These are phyloP conservation scores for Botrytis elliptica DNA, from an alignment of 2,329 filamentous ascomycete genomes.

Conservation along the genomic window DNA sequence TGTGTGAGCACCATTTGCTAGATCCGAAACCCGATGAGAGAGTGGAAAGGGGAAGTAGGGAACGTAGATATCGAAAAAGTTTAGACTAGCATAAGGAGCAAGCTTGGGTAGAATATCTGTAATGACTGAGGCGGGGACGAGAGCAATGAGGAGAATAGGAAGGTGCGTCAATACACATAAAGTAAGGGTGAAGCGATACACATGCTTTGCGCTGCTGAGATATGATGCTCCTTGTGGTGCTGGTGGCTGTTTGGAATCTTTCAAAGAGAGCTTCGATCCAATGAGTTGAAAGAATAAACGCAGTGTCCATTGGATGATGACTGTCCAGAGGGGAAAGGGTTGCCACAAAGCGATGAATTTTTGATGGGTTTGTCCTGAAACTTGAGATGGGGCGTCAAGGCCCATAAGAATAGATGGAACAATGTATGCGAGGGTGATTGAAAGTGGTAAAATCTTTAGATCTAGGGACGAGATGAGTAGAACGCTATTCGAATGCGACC, in stretches of 20 bases:
- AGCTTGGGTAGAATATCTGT: constrained; percentile 40
- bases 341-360: constrained; percentile 51
- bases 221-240: constrained; percentile 30
- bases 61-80: constrained; percentile 43
- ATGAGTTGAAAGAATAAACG: constrained; percentile 16
- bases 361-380: constrained; percentile 47
- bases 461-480: constrained; percentile 36
- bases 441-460: constrained; percentile 41
- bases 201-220: constrained; percentile 28
- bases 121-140: constrained; percentile 42
- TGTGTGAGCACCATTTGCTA: constrained; percentile 43
- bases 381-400: constrained; percentile 43
- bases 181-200: constrained; percentile 42
- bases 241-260: constrained; percentile 31
- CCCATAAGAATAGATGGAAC: constrained; percentile 46
- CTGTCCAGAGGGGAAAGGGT: constrained; percentile 49
- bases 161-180: constrained; percentile 44
- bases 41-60: constrained; percentile 40
- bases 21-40: constrained; percentile 22
- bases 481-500: constrained; percentile 38
- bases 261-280: constrained; percentile 25
- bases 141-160: constrained; percentile 43
- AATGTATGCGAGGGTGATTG: constrained; percentile 46
- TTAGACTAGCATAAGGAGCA: constrained; percentile 36
- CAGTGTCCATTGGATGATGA: constrained; percentile 41